These are phyloP conservation scores for Nitzschia palea DNA, from an alignment of 108 stramenopile species.

Conservation along the genomic window DNA sequence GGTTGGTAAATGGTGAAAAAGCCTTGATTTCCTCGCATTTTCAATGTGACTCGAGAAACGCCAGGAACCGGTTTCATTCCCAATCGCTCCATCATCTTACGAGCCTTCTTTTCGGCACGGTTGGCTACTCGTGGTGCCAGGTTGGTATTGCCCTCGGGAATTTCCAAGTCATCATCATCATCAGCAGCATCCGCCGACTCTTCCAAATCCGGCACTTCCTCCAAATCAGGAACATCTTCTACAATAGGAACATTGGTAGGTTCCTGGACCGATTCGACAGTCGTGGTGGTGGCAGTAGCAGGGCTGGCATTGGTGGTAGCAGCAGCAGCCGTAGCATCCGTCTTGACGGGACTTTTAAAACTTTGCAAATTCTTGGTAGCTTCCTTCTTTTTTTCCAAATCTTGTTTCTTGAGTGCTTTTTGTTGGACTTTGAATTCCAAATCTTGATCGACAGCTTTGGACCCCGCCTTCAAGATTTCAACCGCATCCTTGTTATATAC, in stretches of 20 bases:
- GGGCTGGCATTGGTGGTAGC: neutral
- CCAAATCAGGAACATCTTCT: constrained; percentile 20
- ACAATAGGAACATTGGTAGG: neutral
- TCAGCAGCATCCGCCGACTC: neutral
- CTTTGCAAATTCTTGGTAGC: constrained; percentile 23
- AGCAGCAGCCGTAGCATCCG: neutral
- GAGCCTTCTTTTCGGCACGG: constrained; percentile 95
- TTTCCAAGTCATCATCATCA: neutral
- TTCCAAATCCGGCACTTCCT: constrained; percentile 27
- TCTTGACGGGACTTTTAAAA: constrained; percentile 13
- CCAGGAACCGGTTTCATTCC: constrained; percentile 85
- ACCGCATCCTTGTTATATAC: constrained; percentile 33
- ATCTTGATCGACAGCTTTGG: constrained; percentile 28
- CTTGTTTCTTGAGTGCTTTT: constrained; percentile 13
- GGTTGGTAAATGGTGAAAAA: constrained; percentile 88
- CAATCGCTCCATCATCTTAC: constrained; percentile 93
- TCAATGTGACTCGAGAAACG: constrained; percentile 89
- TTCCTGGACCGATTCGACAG: neutral
- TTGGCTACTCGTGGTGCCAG: constrained; percentile 41
- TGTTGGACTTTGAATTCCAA: constrained; percentile 17
- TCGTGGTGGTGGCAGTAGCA: neutral
- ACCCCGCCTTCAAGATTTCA: constrained; percentile 22
- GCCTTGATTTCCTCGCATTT: constrained; percentile 67
- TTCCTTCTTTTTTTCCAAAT: constrained; percentile 24
- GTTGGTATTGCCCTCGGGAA: neutral